Evolutionary conservation across 2,329 filamentous ascomycete species (phyloP), one percentile per base, ranked within the genome.

Genomic region (Diaporthe citriasiana): DNA sequence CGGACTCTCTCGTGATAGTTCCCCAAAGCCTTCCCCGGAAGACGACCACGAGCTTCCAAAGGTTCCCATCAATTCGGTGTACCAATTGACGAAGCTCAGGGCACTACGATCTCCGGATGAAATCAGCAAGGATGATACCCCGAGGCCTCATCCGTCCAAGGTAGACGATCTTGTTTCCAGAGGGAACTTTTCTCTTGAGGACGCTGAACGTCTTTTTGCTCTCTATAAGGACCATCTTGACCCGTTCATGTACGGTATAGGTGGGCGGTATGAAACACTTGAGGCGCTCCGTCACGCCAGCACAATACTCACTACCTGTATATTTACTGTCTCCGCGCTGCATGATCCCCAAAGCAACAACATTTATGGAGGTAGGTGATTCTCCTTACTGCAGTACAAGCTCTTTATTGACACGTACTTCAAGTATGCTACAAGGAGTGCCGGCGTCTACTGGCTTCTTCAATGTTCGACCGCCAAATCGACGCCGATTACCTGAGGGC

Each of bases 231-330:
- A 87, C 63, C 85, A 84, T 0, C 84, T 89, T 73, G 87, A 89
- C 75, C 83, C 85, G 57, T 84, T 87, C 70, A 82, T 89, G 75
- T 89, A 88, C 73, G 84, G 85, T 2, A 87, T 88, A 33, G 85
- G 87, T 25, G 82, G 88, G 19, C 85, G 86, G 5, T 88, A 89
- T 73, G 82, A 82, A 55, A 85, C 86, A 10, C 79, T 90, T 1
- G 85, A 85, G 0, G 87, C 85, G 9, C 82, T 91, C 8, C 87
- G 90, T 13, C 85, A 87, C 22, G 85, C 85, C 19, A 91, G 89
- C 2, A 85, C 88, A 0, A 82, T 91, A 2, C 82, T 92, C 15
- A 87, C 89, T 10, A 77, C 73, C 85, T 86, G 76, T 85, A 88
- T 77, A 84, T 89, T 76, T 85, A 87, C 59, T 82, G 87, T 72